Base-by-base conservation (phyloP, 2,329 filamentous ascomycete species). In the Colletotrichum sp. region DNA sequence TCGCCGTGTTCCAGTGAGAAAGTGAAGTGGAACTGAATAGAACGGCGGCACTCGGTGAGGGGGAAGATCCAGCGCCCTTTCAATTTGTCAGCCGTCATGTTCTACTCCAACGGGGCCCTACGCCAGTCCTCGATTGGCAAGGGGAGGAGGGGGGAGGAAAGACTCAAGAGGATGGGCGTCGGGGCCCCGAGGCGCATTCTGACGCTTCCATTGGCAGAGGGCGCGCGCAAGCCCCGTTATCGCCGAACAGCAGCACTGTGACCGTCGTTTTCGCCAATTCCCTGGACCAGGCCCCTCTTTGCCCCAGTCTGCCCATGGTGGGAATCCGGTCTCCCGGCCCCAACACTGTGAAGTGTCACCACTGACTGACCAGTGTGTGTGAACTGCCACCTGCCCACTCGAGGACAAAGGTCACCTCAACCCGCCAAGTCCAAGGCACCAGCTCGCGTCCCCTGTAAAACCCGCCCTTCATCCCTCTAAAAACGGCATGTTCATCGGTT, bases 41-140 rank as follows among this genome's bases (percentile, higher is more conserved):
- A 52, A 71, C 44, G 69, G 59, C 39, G 12, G 72, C 74, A 73
- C 74, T 77, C 67, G 71, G 68, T 71, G 71, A 69, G 70, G 70
- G 79, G 79, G 78, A 70, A 71, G 71, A 75, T 75, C 57, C 74
- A 75, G 71, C 71, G 74, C 61, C 68, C 71, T 75, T 73, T 76
- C 74, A 76, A 76, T 76, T 76, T 76, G 74, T 76, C 74, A 76
- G 74, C 74, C 71, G 74, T 67, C 74, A 63, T 66, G 32, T 61
- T 30, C 8, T 28, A 32, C 59, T 28, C n/a, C n/a, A 52, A 52
- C 44, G 44, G 44, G 44, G n/a, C 44, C 44, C 12, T 52, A 64
- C 32, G 60, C 59, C 44, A 71, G 60, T 65, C 32, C 32, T 65
- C 30, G 66, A 66, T 48, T 55, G 66, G 52, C 59, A 48, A 65